Conservation (phyloP, 2,329 filamentous ascomycete genomes). For the Fusarium sterilihyphosum region DNA sequence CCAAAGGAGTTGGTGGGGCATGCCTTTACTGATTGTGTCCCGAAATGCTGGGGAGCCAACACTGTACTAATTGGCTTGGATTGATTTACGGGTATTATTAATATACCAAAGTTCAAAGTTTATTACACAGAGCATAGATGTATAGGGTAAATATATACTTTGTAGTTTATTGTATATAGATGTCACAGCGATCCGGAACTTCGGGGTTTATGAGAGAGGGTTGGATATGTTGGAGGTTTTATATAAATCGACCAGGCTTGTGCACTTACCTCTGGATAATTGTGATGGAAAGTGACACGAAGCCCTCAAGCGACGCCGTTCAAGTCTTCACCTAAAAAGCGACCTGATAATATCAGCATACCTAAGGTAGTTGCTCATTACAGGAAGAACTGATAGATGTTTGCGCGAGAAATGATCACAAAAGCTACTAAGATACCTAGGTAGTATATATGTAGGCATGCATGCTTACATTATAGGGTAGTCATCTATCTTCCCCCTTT, state of each 20-base stretch:
- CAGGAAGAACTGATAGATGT: neutral
- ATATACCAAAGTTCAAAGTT: neutral
- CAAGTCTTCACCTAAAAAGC: neutral
- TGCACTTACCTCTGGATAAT: neutral
- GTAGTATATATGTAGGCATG: neutral
- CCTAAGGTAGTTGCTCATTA: neutral
- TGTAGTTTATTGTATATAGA: neutral
- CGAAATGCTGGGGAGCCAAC: neutral
- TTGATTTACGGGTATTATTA: neutral
- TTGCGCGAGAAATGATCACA: neutral
- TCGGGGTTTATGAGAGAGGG: too few species aligned
- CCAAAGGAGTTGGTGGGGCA: too few species aligned
- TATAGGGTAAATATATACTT: neutral
- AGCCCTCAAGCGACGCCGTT: neutral
- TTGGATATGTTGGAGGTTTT: neutral
- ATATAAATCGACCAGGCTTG: neutral
- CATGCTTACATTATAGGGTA: neutral
- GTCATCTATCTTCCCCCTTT: neutral
- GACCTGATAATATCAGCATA: neutral
- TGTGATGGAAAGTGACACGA: neutral
- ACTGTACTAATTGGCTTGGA: neutral
- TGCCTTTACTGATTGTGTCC: conserved; percentile 2
- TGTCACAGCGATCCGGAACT: neutral
- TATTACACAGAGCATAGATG: neutral
- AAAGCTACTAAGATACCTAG: neutral